These are phyloP conservation scores for Protomyces pachydermus DNA, from an alignment of 1,139 yeast species.

Conservation along the genomic window DNA sequence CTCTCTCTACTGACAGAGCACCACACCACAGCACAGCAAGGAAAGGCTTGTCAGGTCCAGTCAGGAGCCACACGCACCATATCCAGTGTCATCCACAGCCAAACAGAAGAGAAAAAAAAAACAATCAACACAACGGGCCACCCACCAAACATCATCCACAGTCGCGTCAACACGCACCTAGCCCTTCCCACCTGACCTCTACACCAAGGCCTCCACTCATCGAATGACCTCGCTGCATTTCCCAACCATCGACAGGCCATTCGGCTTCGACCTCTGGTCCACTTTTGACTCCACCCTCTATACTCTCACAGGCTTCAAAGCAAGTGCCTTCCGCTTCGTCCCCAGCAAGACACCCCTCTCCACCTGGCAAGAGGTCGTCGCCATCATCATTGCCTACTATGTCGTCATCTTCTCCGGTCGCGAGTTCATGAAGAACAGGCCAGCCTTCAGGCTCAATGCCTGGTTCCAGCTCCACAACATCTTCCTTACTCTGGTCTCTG, in stretches of 20 bases:
- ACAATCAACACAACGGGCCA: no score
- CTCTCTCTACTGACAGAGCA: no score
- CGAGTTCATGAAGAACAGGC: slow-evolving; percentile 48
- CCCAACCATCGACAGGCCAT: slow-evolving; percentile 77
- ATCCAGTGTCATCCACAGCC: no score
- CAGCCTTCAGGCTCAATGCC: slow-evolving; percentile 67
- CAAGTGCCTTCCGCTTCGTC: slow-evolving; percentile 68
- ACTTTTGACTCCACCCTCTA: slow-evolving; percentile 61
- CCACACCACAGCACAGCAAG: no score
- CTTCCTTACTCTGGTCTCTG: slow-evolving; percentile 64
- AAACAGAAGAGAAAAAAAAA: no score
- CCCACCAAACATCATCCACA: slow-evolving; percentile 1
- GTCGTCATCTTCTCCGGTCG: slow-evolving; percentile 81
- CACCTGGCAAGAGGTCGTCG: slow-evolving; percentile 61
- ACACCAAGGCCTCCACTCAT: neutral
- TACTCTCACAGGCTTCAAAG: slow-evolving; percentile 49
- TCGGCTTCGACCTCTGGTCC: slow-evolving; percentile 78
- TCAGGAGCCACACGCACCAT: no score
- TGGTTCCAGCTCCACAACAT: slow-evolving; percentile 79
- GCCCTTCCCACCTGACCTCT: neutral
- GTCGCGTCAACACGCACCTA: neutral
- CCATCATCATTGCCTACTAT: slow-evolving; percentile 64
- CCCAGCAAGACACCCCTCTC: slow-evolving; percentile 48
- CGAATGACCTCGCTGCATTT: slow-evolving; percentile 27
- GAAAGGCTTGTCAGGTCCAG: no score